Evolutionary conservation across 1,284 basidiomycete species (phyloP).

Genomic region (Apiotrichum brassicae): DNA sequence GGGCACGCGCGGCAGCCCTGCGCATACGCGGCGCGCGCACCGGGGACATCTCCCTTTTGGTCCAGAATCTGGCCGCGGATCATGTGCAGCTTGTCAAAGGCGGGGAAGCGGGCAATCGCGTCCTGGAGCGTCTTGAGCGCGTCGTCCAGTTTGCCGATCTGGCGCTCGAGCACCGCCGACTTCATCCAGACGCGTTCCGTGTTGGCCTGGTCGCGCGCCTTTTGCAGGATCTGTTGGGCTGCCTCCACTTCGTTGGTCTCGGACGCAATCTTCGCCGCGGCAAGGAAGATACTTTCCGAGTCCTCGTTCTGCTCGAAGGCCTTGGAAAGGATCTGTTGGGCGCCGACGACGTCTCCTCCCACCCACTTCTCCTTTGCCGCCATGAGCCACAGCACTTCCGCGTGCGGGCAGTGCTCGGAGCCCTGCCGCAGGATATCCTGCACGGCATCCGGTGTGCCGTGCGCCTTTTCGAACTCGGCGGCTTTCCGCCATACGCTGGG

Average conservation of each 20-base stretch:
- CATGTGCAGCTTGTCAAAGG: slow-evolving; percentile 89
- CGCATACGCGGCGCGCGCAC: slow-evolving; percentile 70
- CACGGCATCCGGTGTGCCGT: slow-evolving; percentile 78
- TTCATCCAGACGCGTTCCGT: slow-evolving; percentile 98
- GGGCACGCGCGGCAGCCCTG: slow-evolving; percentile 77
- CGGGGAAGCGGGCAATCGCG: slow-evolving; percentile 73
- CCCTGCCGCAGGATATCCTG: slow-evolving; percentile 74
- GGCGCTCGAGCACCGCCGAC: slow-evolving; percentile 86
- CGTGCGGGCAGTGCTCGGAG: slow-evolving; percentile 82
- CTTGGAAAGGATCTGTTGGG: slow-evolving; percentile 75
- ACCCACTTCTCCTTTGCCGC: slow-evolving; percentile 93
- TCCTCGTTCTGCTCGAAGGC: slow-evolving; percentile 95
- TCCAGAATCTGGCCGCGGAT: slow-evolving; percentile 84
- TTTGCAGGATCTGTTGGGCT: slow-evolving; percentile 75
- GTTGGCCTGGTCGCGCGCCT: slow-evolving; percentile 81
- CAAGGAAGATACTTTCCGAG: slow-evolving; percentile 94
- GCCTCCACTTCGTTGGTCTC: slow-evolving; percentile 85
- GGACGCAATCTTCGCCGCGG: slow-evolving; percentile 91
- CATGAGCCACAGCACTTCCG: slow-evolving; percentile 95
- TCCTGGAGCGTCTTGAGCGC: slow-evolving; percentile 69
- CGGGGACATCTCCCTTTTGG: slow-evolving; percentile 55
- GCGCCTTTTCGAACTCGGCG: slow-evolving; percentile 82
- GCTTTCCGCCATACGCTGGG: slow-evolving; percentile 80
- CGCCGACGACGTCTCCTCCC: slow-evolving; percentile 75
- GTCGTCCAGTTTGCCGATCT: slow-evolving; percentile 67